A percentile compares a stretch with the other conserved stretches of the same genome.
These are phyloP conservation scores for Aristolochia californica DNA, from an alignment of 164 flowering plant genomes.

Conservation along the genomic window DNA sequence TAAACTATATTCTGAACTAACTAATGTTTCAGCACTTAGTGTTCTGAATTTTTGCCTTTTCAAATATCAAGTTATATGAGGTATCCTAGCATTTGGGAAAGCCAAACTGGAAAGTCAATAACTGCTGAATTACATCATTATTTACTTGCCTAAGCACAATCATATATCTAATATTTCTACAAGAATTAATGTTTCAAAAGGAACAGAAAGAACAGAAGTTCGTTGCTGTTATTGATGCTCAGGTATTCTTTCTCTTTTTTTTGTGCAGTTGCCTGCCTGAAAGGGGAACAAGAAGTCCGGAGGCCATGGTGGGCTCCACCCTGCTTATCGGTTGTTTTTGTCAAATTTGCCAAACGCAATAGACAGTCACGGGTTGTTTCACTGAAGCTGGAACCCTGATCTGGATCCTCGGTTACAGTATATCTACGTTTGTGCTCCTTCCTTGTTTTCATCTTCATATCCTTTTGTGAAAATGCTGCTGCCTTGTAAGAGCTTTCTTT, in stretches of 20 bases:
- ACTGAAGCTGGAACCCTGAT: conserved; percentile 85
- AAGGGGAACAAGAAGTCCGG: conserved; percentile 91
- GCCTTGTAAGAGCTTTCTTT: neutral
- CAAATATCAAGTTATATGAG: neutral
- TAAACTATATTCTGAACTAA: too few relatives aligned
- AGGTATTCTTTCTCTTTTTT: neutral
- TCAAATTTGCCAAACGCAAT: conserved; percentile 74
- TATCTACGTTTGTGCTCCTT: neutral
- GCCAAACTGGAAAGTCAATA: neutral
- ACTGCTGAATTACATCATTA: neutral
- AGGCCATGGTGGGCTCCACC: conserved; percentile 99
- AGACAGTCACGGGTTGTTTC: conserved; percentile 91
- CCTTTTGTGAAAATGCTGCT: neutral
- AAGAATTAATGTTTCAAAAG: neutral
- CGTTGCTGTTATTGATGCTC: neutral
- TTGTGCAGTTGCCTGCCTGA: conserved; percentile 82
- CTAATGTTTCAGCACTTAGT: too few relatives aligned
- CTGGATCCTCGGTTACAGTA: neutral
- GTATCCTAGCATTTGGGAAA: neutral
- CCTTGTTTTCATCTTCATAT: neutral
- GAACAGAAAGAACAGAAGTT: neutral
- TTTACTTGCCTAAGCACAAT: neutral
- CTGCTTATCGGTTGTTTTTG: conserved; percentile 69
- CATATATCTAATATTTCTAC: neutral
- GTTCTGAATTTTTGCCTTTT: too few relatives aligned